These are phyloP conservation scores for Luffa acutangula DNA, from an alignment of 306 rosid species.

Conservation along the genomic window DNA sequence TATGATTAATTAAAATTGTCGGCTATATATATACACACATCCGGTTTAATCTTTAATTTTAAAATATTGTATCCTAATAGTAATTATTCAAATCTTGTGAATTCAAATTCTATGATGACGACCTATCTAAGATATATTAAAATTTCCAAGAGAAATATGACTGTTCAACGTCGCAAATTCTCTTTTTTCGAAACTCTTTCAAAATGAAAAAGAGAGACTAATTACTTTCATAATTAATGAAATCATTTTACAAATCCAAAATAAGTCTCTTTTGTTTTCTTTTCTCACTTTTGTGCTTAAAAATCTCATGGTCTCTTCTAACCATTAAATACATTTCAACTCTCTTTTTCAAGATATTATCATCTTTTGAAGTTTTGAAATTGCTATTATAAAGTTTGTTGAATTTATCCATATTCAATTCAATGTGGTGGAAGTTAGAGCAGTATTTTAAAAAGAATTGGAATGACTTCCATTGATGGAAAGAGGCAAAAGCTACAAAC, in stretches of 20 bases:
- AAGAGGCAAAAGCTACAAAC: neutral
- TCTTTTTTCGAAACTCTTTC: neutral
- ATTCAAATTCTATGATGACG: too few relatives aligned
- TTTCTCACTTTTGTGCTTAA: neutral
- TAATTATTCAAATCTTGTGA: too few relatives aligned
- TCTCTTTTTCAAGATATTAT: neutral
- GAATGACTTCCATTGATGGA: conserved; percentile 4
- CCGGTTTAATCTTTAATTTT: too few relatives aligned
- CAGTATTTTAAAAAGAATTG: neutral
- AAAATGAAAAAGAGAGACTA: too few relatives aligned
- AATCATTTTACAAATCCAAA: neutral
- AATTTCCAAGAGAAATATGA: neutral
- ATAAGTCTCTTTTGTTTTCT: neutral
- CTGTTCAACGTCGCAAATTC: neutral
- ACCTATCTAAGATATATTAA: neutral
- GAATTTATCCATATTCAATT: neutral
- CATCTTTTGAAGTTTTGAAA: neutral
- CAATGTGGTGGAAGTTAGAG: neutral
- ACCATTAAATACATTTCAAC: neutral
- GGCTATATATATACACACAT: too few relatives aligned
- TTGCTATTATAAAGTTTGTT: neutral
- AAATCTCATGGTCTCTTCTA: neutral
- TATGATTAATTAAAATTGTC: too few relatives aligned
- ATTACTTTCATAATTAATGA: neutral
- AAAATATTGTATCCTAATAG: too few relatives aligned